Conservation (phyloP, 2,329 filamentous ascomycete species). For the Cordyceps cicadae region DNA sequence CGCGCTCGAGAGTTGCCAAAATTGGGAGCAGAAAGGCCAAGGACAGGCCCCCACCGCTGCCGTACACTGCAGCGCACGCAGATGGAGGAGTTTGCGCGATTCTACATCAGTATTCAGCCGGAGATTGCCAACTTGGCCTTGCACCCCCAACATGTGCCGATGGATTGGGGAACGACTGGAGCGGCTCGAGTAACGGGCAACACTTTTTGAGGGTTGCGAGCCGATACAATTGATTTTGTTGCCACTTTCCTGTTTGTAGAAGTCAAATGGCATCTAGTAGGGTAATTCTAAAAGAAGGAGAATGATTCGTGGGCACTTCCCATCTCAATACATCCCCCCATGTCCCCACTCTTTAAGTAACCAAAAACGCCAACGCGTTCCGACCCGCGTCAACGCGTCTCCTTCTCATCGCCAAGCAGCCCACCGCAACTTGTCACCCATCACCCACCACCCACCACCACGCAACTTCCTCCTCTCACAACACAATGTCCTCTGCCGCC, state of each 20-base stretch:
- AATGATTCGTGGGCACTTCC: too few species aligned
- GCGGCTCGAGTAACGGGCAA: not conserved
- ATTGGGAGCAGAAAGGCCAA: not conserved
- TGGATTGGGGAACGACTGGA: not conserved
- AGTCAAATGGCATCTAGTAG: too few species aligned
- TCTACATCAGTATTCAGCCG: not conserved
- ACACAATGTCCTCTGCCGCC: constrained; percentile 5
- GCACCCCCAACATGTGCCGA: not conserved
- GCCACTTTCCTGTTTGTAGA: too few species aligned
- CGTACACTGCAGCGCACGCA: not conserved
- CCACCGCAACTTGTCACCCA: not conserved
- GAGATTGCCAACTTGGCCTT: not conserved
- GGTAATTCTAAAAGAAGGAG: too few species aligned
- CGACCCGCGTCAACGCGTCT: constrained; percentile 6
- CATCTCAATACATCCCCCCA: too few species aligned
- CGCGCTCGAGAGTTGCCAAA: not conserved
- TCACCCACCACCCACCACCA: not conserved
- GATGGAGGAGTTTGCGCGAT: not conserved
- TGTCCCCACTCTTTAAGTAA: too few species aligned
- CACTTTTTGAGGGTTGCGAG: not conserved
- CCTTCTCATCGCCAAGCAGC: not conserved
- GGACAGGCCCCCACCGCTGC: not conserved
- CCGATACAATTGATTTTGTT: too few species aligned
- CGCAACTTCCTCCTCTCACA: not conserved
- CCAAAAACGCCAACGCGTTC: not conserved